A percentile compares a stretch with the other conserved stretches of the same genome.
phyloP scores from a whole-genome alignment of 176 grass and related monocot genomes.

The Paspalum notatum region DNA sequence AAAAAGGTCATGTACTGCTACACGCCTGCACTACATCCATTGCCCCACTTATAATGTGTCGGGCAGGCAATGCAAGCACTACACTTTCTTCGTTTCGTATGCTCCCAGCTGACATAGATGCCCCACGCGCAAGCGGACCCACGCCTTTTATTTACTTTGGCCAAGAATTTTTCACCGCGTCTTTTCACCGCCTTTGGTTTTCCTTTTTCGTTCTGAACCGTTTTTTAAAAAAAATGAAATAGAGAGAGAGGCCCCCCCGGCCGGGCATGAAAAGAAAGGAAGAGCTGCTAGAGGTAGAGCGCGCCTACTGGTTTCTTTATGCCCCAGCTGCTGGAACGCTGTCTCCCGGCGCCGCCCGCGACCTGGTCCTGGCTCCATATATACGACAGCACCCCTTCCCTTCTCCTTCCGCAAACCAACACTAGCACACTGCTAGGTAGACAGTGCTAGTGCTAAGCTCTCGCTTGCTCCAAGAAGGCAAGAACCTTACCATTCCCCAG shows the following conservation, averaged over 20 bases:
- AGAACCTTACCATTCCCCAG: too few species aligned
- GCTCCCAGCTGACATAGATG: neutral
- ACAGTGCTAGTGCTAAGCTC: too few species aligned
- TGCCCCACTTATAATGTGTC: neutral
- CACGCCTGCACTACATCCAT: neutral
- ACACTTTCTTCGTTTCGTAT: slow-evolving; percentile 5
- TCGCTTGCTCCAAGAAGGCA: neutral
- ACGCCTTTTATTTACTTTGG: neutral
- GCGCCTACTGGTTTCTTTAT: slow-evolving; percentile 37
- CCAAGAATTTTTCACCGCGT: slow-evolving; percentile 30
- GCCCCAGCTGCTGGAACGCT: slow-evolving; percentile 47
- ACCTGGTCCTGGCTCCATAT: slow-evolving; percentile 31
- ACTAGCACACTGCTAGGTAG: neutral
- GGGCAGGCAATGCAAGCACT: neutral
- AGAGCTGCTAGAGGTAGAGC: neutral
- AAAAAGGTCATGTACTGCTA: neutral
- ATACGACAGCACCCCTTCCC: neutral
- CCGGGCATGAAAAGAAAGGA: slow-evolving; percentile 27
- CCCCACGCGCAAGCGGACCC: neutral
- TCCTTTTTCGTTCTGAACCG: neutral
- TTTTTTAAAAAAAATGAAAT: slow-evolving; percentile 2
- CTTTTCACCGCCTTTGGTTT: slow-evolving; percentile 11
- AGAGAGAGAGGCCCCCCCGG: neutral
- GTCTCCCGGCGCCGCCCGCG: slow-evolving; percentile 18
- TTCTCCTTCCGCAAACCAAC: neutral